Base-by-base conservation (phyloP, 345 rosid species). In the Heritiera fomes region DNA sequence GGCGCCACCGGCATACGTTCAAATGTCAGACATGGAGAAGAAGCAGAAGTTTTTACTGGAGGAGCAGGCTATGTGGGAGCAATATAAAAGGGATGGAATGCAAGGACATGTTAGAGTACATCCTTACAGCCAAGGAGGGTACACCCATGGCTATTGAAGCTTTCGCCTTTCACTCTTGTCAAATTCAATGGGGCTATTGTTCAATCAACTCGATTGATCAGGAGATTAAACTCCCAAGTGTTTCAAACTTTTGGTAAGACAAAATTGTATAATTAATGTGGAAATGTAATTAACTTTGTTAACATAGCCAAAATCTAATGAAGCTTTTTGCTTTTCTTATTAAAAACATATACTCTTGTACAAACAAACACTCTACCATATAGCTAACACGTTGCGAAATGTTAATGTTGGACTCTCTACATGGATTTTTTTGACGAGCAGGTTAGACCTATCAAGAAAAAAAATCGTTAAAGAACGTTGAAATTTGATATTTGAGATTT, bases 11-110 rank as follows among this genome's bases (percentile, higher is more conserved):
- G 18, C 91, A 0, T 88, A 81, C 66, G 89, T 89, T 61, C 92
- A 91, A 56, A 86, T 91, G 87, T 85, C 91, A 3, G 93, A 88
- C 66, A 55, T 89, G 76, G 95, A 86, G 82, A 88, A 85, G 86
- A 89, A 88, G 77, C 93, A 88, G 75, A 83, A 77, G 79, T 61
- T 87, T 46, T 72, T 89, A 81, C 60, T 75, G 52, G 91, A 89
- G 32, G 92, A 91, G 77, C 91, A 87, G 77, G 43, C 82, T 7
- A 80, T 88, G 88, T 91, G 91, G 91, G 89, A 85, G 65, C 89
- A 87, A 43, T 89, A 87, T 64, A 78, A 83, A 23, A 83, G 80
- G 18, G 73, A 83, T 76, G 90, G 94, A 47, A 80, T 87, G 87
- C 90, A 78, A 80, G 94, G 92, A 28, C 88, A 88, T 49, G 55